phyloP scores from a whole-genome alignment of 768 basidiomycete species.

The Phlebiopsis flavidoalba region DNA sequence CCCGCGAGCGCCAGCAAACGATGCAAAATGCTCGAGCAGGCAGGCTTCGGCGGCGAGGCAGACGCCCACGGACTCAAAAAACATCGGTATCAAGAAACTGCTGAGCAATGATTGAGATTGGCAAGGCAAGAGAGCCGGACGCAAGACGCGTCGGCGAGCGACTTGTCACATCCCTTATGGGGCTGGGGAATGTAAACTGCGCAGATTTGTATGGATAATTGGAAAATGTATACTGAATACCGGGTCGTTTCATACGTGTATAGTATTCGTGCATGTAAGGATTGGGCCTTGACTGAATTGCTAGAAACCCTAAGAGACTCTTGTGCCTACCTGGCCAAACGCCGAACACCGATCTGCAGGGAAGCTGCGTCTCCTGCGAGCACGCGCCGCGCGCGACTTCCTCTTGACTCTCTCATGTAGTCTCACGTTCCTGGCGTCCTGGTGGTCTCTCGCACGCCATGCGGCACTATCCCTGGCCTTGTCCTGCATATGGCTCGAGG shows the following conservation, averaged over 20 bases:
- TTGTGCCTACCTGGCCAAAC: too few relatives aligned
- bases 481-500: background rate
- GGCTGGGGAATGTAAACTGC: constrained; percentile 24
- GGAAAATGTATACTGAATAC: background rate
- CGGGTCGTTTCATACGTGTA: background rate
- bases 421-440: background rate
- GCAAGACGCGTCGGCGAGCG: constrained; percentile 74
- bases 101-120: constrained; percentile 92
- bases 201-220: background rate
- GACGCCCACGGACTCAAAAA: constrained; percentile 45
- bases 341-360: too few relatives aligned
- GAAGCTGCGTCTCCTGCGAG: background rate
- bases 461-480: background rate
- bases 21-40: constrained; percentile 65
- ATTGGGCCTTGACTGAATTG: too few relatives aligned
- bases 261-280: background rate
- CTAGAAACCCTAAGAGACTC: too few relatives aligned
- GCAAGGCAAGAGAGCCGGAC: constrained; percentile 91
- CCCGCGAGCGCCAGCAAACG: constrained; percentile 50
- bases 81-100: constrained; percentile 92
- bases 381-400: background rate
- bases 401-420: background rate
- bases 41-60: constrained; percentile 59
- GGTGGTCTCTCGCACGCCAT: background rate
- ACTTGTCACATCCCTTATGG: constrained; percentile 59